Conservation (phyloP, 2,329 filamentous ascomycete genomes). For the Talaromyces sp. region DNA sequence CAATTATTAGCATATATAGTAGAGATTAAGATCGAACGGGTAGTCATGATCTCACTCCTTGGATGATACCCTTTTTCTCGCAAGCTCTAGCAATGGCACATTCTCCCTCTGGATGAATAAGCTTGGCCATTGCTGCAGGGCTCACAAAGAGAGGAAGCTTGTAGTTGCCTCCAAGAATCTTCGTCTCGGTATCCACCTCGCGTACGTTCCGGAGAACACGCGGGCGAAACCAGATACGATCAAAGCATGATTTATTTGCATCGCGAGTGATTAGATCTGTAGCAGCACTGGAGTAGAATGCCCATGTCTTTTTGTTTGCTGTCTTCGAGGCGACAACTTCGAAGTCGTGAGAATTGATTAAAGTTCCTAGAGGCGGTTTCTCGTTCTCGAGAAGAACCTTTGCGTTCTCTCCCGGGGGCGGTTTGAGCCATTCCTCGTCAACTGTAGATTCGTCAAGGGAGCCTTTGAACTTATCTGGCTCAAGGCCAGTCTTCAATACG, state of each 20-base stretch:
- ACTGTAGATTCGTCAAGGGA: conserved; percentile 52
- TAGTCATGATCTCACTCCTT: conserved; percentile 47
- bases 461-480: conserved; percentile 52
- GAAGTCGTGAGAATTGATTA: conserved; percentile 66
- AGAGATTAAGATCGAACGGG: neutral
- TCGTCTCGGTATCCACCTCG: conserved; percentile 53
- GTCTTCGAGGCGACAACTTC: conserved; percentile 58
- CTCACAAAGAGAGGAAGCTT: conserved; percentile 64
- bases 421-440: conserved; percentile 52
- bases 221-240: conserved; percentile 62
- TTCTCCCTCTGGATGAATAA: conserved; percentile 68
- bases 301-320: conserved; percentile 67
- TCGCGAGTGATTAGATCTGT: conserved; percentile 63
- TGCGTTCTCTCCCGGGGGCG: conserved; percentile 36
- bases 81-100: conserved; percentile 59
- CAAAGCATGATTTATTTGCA: conserved; percentile 59
- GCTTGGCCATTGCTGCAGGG: conserved; percentile 65
- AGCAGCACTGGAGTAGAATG: conserved; percentile 68
- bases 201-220: conserved; percentile 61
- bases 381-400: conserved; percentile 34
- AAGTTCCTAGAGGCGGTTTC: conserved; percentile 55
- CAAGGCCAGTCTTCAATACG: conserved; percentile 49
- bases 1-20: neutral
- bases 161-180: conserved; percentile 58
- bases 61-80: conserved; percentile 55